These are phyloP conservation scores for Trichoderma gracile DNA, from an alignment of 2,329 filamentous ascomycete genomes.

Conservation along the genomic window DNA sequence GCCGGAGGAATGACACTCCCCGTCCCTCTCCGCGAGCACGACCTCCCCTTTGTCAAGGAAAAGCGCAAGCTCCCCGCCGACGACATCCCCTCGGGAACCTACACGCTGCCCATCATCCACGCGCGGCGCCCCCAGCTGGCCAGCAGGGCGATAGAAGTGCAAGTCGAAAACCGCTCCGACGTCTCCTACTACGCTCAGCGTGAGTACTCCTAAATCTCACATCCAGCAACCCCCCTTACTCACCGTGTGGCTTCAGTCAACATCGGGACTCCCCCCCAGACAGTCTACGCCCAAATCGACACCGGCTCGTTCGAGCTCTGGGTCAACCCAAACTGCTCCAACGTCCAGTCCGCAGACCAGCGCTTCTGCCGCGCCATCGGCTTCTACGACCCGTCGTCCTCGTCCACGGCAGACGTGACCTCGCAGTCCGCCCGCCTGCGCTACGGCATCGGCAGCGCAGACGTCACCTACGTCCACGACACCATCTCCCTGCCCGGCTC, in stretches of 20 bases:
- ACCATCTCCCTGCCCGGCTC: conserved; percentile 46
- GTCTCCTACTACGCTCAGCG: conserved; percentile 55
- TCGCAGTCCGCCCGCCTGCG: conserved; percentile 43
- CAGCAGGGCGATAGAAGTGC: conserved; percentile 47
- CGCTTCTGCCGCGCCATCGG: conserved; percentile 50
- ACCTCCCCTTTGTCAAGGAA: conserved; percentile 7
- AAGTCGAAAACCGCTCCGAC: conserved; percentile 53
- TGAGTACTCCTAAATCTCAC: conserved; percentile 31
- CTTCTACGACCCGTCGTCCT: conserved; percentile 46
- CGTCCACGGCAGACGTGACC: conserved; percentile 42
- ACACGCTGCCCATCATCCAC: conserved; percentile 38
- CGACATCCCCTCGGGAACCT: conserved; percentile 27
- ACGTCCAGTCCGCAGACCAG: conserved; percentile 44
- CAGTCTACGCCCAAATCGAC: conserved; percentile 57
- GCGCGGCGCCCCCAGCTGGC: conserved; percentile 38
- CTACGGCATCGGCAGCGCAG: conserved; percentile 55
- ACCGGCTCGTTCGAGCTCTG: conserved; percentile 63
- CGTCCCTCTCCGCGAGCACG: conserved; percentile 19
- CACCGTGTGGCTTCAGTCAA: conserved; percentile 37
- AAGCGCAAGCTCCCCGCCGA: conserved; percentile 20
- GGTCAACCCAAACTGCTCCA: conserved; percentile 61
- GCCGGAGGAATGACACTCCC: conserved; percentile 26
- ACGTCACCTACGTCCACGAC: conserved; percentile 53
- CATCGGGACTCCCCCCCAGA: conserved; percentile 56
- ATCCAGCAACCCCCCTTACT: neutral